These are phyloP conservation scores for Teunomyces gatunensis DNA, from an alignment of 805 yeast species.

Conservation along the genomic window DNA sequence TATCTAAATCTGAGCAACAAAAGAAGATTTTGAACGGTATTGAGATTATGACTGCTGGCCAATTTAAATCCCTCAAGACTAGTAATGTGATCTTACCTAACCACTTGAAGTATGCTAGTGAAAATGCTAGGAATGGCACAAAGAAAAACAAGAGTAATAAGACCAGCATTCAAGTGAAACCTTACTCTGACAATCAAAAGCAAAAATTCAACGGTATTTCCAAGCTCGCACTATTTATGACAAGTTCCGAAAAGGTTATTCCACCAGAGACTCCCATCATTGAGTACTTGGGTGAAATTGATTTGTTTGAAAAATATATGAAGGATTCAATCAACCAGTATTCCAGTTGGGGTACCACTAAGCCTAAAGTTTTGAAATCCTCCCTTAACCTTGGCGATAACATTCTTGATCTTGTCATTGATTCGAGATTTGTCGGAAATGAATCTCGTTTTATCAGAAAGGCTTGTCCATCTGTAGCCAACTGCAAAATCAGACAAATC, in stretches of 20 bases:
- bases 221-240: constrained; percentile 58
- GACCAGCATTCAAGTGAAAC: constrained; percentile 47
- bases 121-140: constrained; percentile 28
- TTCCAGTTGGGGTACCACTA: constrained; percentile 65
- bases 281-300: constrained; percentile 74
- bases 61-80: constrained; percentile 28
- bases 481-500: constrained; percentile 60
- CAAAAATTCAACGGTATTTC: constrained; percentile 68
- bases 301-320: constrained; percentile 60
- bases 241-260: constrained; percentile 22
- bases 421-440: constrained; percentile 79
- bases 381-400: constrained; percentile 19
- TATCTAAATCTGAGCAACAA: constrained; percentile 8
- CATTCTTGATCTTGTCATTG: constrained; percentile 64
- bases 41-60: constrained; percentile 21
- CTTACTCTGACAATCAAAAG: constrained; percentile 56
- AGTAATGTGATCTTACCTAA: constrained; percentile 34
- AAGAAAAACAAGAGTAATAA: constrained; percentile 20
- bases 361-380: constrained; percentile 36
- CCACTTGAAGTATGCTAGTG: constrained; percentile 27
- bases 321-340: constrained; percentile 74
- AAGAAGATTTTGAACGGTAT: constrained; percentile 8
- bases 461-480: constrained; percentile 63
- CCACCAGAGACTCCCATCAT: constrained; percentile 50
- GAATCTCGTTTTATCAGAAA: constrained; percentile 70